Conservation (phyloP, 441 rosid species). For the Populus hybrid region DNA sequence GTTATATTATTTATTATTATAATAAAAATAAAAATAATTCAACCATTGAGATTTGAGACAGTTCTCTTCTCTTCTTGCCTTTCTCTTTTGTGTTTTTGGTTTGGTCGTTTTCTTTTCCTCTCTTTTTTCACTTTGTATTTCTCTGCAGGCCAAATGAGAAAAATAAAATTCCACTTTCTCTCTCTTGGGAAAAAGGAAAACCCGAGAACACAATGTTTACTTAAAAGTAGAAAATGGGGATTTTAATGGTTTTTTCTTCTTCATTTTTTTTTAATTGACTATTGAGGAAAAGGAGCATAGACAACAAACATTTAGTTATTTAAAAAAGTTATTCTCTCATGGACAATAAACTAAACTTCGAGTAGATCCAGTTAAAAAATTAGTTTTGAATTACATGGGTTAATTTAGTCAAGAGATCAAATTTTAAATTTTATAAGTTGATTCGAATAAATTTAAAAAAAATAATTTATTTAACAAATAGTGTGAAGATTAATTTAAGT, state of each 20-base stretch:
- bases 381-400: too few relatives aligned
- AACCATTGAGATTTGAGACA: background rate
- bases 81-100: conserved; percentile 1
- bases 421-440: too few relatives aligned
- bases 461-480: too few relatives aligned
- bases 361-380: too few relatives aligned
- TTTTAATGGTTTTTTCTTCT: background rate
- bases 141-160: background rate
- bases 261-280: background rate
- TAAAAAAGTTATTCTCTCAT: too few relatives aligned
- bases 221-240: conserved; percentile 17
- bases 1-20: background rate
- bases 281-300: background rate
- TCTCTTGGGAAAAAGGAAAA: background rate
- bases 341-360: too few relatives aligned
- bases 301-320: too few relatives aligned
- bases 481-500: fast-evolving
- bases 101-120: background rate
- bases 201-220: conserved; percentile 6
- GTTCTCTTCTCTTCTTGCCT: background rate
- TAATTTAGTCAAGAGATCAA: too few relatives aligned
- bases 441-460: too few relatives aligned
- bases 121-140: background rate
- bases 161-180: background rate
- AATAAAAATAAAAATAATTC: background rate